phyloP scores from a whole-genome alignment of 805 yeast species.

The Suhomyces tanzawaensis region DNA sequence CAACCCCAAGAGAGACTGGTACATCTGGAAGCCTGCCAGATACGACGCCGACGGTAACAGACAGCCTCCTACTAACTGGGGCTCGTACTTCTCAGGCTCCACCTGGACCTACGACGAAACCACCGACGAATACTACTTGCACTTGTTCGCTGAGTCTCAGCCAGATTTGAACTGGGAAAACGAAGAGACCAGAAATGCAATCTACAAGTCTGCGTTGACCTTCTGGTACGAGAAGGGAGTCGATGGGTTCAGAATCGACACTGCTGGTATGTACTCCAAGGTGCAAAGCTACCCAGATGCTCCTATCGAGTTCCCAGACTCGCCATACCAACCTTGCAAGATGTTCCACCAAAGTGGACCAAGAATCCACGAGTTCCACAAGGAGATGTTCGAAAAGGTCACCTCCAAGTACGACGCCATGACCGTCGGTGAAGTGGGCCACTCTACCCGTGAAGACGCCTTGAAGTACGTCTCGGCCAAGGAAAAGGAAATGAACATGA shows the following conservation, averaged over 20 bases:
- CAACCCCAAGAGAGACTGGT: constrained; percentile 61
- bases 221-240: constrained; percentile 58
- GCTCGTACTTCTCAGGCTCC: constrained; percentile 49
- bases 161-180: constrained; percentile 67
- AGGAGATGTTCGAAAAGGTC: constrained; percentile 45
- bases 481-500: constrained; percentile 40
- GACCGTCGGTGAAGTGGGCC: constrained; percentile 59
- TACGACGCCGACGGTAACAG: constrained; percentile 49
- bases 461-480: constrained; percentile 42
- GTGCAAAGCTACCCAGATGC: constrained; percentile 46
- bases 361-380: constrained; percentile 56
- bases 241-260: constrained; percentile 60
- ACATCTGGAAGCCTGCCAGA: constrained; percentile 53
- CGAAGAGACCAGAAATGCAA: constrained; percentile 34
- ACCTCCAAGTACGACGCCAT: constrained; percentile 48
- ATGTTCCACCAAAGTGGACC: constrained; percentile 45
- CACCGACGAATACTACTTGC: constrained; percentile 55
- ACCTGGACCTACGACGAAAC: constrained; percentile 57
- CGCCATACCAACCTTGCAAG: constrained; percentile 39
- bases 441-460: constrained; percentile 39
- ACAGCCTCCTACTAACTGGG: constrained; percentile 59
- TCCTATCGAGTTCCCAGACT: constrained; percentile 42
- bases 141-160: constrained; percentile 51
- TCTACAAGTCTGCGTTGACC: constrained; percentile 46
- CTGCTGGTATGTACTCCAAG: constrained; percentile 54